A percentile compares a stretch with the other conserved stretches of the same genome.
These are phyloP conservation scores for Primulina eburnea DNA, from an alignment of 257 asterid genomes.

Conservation along the genomic window DNA sequence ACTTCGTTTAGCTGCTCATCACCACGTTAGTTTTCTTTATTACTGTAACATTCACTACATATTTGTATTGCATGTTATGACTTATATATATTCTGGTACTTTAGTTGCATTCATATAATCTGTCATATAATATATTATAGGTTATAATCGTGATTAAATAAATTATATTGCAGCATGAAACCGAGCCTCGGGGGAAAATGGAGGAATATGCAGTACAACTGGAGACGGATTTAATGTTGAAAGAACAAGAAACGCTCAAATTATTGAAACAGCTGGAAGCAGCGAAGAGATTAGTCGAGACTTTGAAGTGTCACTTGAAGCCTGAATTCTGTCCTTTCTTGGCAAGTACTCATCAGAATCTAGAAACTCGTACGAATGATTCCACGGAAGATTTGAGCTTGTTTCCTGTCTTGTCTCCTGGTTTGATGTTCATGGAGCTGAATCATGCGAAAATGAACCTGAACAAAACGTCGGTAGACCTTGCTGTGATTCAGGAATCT, in stretches of 20 bases:
- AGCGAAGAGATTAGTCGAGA: not conserved
- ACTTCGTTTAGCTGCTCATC: conserved; percentile 38
- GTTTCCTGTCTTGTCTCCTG: conserved; percentile 46
- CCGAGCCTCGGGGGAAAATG: not conserved
- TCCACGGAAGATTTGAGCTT: not conserved
- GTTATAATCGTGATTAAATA: too few species aligned
- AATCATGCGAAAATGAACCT: conserved; percentile 67
- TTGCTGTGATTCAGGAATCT: conserved; percentile 72
- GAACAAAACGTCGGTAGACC: conserved; percentile 61
- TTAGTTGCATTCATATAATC: too few species aligned
- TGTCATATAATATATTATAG: not conserved
- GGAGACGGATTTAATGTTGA: not conserved
- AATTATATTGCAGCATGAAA: not conserved
- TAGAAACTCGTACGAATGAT: not conserved
- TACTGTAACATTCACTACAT: not conserved
- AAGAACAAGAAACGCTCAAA: not conserved
- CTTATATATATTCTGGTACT: too few species aligned
- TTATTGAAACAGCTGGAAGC: not conserved
- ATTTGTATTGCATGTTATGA: not conserved
- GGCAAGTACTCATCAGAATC: not conserved
- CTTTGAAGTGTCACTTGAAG: not conserved
- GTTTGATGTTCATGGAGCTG: conserved; percentile 55
- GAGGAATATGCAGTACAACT: not conserved
- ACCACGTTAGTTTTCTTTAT: conserved; percentile 28
- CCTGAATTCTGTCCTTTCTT: not conserved